phyloP scores from a whole-genome alignment of 2,329 filamentous ascomycete species.

The Nigrospora oryzae region DNA sequence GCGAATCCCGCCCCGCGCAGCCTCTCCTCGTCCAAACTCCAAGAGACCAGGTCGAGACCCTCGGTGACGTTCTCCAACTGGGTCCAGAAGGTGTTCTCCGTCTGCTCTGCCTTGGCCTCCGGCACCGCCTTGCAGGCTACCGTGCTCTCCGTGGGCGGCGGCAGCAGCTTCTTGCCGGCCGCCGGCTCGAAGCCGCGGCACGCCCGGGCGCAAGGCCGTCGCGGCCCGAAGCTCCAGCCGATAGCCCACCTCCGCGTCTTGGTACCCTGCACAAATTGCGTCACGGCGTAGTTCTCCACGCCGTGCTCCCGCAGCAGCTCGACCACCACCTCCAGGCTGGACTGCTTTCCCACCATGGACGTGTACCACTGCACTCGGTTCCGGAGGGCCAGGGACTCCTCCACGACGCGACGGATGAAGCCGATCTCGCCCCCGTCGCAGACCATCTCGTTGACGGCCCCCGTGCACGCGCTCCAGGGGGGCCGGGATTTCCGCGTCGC shows the following conservation, averaged over 20 bases:
- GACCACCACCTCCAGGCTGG: slow-evolving; percentile 56
- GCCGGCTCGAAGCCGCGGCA: slow-evolving; percentile 32
- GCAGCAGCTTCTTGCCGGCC: slow-evolving; percentile 33
- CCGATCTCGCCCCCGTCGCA: slow-evolving; percentile 67
- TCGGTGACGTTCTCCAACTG: slow-evolving; percentile 36
- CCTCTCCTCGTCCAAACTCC: slow-evolving; percentile 50
- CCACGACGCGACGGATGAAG: slow-evolving; percentile 64
- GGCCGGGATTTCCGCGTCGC: slow-evolving; percentile 58
- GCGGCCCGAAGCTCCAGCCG: slow-evolving; percentile 72
- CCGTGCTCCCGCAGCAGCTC: slow-evolving; percentile 45
- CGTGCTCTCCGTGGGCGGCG: slow-evolving; percentile 28
- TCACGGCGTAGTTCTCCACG: slow-evolving; percentile 74
- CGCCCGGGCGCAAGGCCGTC: slow-evolving; percentile 47
- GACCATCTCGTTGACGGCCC: slow-evolving; percentile 79
- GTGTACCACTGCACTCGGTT: slow-evolving; percentile 77
- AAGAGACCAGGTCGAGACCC: slow-evolving; percentile 49
- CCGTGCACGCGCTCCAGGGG: slow-evolving; percentile 68
- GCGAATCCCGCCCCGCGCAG: slow-evolving; percentile 54
- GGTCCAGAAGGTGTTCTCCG: slow-evolving; percentile 24
- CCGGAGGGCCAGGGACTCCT: slow-evolving; percentile 54
- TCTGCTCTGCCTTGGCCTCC: not conserved
- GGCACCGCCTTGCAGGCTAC: slow-evolving; percentile 26
- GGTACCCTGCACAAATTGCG: slow-evolving; percentile 67
- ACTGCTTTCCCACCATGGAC: slow-evolving; percentile 78
- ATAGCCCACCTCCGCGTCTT: slow-evolving; percentile 81